Conservation (phyloP, 1,139 yeast species). For the Suhomyces yuchorum region DNA sequence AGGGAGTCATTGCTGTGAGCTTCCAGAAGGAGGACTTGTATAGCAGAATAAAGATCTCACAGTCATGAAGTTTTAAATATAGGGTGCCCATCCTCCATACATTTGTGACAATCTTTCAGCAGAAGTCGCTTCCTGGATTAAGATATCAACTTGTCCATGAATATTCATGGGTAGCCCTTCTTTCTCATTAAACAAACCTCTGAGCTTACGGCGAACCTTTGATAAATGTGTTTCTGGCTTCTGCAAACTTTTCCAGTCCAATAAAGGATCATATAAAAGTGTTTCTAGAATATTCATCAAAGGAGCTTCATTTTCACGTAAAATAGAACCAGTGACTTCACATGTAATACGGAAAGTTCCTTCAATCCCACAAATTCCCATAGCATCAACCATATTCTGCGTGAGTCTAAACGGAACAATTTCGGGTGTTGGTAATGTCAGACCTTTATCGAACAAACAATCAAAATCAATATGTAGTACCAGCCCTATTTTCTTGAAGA, state of each 20-base stretch:
- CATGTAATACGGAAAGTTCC: conserved; percentile 86
- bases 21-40: no score
- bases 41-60: no score
- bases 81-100: conserved; percentile 97
- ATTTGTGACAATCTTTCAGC: conserved; percentile 71
- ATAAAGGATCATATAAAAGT: conserved; percentile 87
- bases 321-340: conserved; percentile 75
- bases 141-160: conserved; percentile 88
- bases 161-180: conserved; percentile 88
- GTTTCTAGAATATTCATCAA: conserved; percentile 91
- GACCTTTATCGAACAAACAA: conserved; percentile 87
- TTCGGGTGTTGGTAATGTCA: conserved; percentile 76
- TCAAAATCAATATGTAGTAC: conserved; percentile 95
- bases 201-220: conserved; percentile 73
- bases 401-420: conserved; percentile 93
- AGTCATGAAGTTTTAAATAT: conserved; percentile 23
- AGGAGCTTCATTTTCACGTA: conserved; percentile 82
- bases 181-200: conserved; percentile 76
- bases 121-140: conserved; percentile 82
- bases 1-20: no score
- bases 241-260: conserved; percentile 60
- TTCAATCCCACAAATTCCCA: conserved; percentile 89
- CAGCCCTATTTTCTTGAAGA: conserved; percentile 74
- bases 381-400: conserved; percentile 84
- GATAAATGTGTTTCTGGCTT: conserved; percentile 71